Percentiles rank a stretch among this genome's conserved stretches.
Evolutionary conservation across 2,329 filamentous ascomycete species (phyloP).

Genomic region (Nigrospora oryzae): DNA sequence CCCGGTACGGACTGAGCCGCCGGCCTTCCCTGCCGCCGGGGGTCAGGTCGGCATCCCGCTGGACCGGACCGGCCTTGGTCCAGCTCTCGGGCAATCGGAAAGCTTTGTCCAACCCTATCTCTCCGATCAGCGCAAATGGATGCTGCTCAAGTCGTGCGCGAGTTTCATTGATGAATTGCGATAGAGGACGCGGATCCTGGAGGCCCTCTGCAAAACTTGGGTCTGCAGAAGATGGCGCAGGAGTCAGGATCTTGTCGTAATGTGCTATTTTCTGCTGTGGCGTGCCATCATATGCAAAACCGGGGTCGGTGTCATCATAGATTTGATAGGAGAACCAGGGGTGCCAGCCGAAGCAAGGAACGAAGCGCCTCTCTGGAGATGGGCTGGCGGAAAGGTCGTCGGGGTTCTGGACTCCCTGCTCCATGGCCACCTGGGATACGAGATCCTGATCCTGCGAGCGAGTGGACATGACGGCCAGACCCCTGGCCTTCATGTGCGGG

Average conservation of each 20-base stretch:
- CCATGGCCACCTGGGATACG: conserved; percentile 51
- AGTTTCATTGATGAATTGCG: conserved; percentile 47
- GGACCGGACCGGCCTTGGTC: conserved; percentile 28
- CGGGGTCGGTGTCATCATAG: conserved; percentile 46
- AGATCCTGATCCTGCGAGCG: conserved; percentile 67
- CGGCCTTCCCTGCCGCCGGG: conserved; percentile 65
- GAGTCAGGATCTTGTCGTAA: conserved; percentile 57
- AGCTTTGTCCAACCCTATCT: conserved; percentile 69
- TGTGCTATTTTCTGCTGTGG: conserved; percentile 41
- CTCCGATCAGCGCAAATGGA: conserved; percentile 62
- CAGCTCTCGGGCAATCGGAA: conserved; percentile 63
- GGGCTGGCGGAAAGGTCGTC: conserved; percentile 8
- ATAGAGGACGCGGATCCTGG: conserved; percentile 53
- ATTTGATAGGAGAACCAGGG: conserved; percentile 80
- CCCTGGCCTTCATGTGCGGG: conserved; percentile 54
- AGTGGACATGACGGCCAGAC: conserved; percentile 70
- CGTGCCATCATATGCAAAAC: conserved; percentile 26
- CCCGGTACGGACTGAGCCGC: conserved; percentile 57
- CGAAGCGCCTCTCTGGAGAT: conserved; percentile 27
- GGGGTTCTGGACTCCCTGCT: conserved; percentile 36
- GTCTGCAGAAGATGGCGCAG: conserved; percentile 36
- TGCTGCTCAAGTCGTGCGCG: conserved; percentile 44
- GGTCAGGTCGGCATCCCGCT: conserved; percentile 44
- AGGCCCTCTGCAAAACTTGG: conserved; percentile 37
- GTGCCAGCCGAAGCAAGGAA: conserved; percentile 81